Evolutionary conservation across 352 stramenopile species (phyloP).

Genomic region (Pythium myriotylum): DNA sequence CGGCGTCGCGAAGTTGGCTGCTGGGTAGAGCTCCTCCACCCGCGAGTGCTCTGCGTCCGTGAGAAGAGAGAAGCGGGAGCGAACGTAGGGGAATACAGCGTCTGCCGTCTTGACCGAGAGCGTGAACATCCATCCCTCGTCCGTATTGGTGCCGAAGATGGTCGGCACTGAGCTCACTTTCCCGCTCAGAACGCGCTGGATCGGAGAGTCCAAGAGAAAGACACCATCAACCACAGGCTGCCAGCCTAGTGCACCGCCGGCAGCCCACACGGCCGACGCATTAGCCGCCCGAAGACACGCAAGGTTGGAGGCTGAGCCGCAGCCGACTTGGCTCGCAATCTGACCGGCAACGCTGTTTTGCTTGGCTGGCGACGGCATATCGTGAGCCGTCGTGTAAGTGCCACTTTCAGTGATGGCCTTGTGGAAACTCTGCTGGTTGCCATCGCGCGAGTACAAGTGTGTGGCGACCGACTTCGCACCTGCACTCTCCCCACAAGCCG

Average conservation of each 20-base stretch:
- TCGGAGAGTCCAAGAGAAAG: neutral
- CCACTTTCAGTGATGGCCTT: constrained; percentile 13
- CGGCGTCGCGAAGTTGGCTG: constrained; percentile 4
- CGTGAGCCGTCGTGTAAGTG: constrained; percentile 5
- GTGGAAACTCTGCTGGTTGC: constrained; percentile 16
- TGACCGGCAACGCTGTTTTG: neutral
- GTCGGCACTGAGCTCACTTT: constrained; percentile 11
- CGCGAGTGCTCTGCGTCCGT: constrained; percentile 1
- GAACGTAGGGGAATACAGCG: constrained; percentile 2
- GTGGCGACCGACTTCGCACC: constrained; percentile 9
- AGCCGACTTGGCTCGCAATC: constrained; percentile 7
- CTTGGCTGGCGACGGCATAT: neutral
- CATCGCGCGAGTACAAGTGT: constrained; percentile 6
- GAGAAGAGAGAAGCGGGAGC: neutral
- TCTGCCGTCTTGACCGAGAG: neutral
- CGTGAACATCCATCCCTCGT: constrained; percentile 15
- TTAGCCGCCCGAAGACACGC: constrained; percentile 8
- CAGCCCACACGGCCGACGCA: constrained; percentile 5
- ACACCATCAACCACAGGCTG: constrained; percentile 14
- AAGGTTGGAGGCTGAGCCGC: neutral
- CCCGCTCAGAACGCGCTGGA: neutral
- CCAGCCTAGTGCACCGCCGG: neutral
- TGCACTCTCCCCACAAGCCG: constrained; percentile 27
- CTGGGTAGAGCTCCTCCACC: constrained; percentile 11
- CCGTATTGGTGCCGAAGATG: constrained; percentile 20